These are phyloP conservation scores for Poteriospumella lacustris DNA, from an alignment of 108 stramenopile species.

Conservation along the genomic window DNA sequence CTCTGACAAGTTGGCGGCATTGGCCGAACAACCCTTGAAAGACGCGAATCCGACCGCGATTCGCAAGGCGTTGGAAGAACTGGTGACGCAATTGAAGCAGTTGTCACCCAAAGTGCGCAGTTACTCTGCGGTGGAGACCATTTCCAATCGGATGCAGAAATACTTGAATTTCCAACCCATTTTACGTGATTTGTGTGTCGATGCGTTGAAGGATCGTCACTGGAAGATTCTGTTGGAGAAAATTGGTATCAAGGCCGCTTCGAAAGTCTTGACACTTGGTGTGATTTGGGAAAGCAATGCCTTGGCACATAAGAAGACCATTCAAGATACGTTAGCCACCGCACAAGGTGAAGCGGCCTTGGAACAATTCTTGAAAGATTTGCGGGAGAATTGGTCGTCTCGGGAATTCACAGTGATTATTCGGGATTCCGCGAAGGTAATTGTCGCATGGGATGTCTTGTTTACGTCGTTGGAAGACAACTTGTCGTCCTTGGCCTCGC, in stretches of 20 bases:
- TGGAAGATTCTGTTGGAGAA: conserved; percentile 79
- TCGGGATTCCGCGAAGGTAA: conserved; percentile 46
- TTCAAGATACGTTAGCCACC: conserved; percentile 73
- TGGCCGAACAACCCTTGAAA: conserved; percentile 79
- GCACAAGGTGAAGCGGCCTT: conserved; percentile 98
- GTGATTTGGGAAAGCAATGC: conserved; percentile 83
- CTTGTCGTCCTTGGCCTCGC: conserved; percentile 74
- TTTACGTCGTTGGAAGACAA: conserved; percentile 93
- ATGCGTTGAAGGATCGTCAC: conserved; percentile 91
- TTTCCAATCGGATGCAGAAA: conserved; percentile 69
- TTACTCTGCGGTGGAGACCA: conserved; percentile 77
- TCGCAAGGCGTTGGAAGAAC: conserved; percentile 71
- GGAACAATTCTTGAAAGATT: conserved; percentile 83
- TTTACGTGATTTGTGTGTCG: conserved; percentile 80
- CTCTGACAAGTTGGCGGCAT: conserved; percentile 55
- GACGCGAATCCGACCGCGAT: conserved; percentile 73
- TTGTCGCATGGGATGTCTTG: conserved; percentile 88
- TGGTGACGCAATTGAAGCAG: conserved; percentile 75
- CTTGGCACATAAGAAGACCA: conserved; percentile 69
- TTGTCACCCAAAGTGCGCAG: conserved; percentile 86
- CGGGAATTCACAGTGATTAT: conserved; percentile 59
- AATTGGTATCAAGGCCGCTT: conserved; percentile 61
- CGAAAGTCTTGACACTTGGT: conserved; percentile 79
- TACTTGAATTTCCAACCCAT: conserved; percentile 64
- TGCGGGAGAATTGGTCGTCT: conserved; percentile 90